These are phyloP conservation scores for Picochlorum costavermella DNA, from an alignment of 139 green algal species.

Conservation along the genomic window DNA sequence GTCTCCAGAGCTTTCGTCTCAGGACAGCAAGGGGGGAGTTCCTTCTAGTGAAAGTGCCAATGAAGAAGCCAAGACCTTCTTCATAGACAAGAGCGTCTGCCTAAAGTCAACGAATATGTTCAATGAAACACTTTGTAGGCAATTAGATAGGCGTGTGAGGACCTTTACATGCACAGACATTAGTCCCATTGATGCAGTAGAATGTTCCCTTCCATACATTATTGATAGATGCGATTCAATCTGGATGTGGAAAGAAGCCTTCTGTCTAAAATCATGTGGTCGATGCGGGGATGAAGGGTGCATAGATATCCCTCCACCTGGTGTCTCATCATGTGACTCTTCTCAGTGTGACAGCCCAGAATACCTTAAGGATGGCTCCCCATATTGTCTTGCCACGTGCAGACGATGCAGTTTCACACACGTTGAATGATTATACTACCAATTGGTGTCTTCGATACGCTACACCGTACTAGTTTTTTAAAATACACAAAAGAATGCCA, in stretches of 20 bases:
- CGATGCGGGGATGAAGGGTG: constrained; percentile 22
- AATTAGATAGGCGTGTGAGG: background rate
- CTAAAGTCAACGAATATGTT: no score
- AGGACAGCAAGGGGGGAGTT: no score
- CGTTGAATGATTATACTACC: background rate
- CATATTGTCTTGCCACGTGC: constrained; percentile 23
- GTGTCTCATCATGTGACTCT: background rate
- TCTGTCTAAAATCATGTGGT: constrained; percentile 19
- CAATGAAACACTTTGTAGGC: no score
- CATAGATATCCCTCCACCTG: background rate
- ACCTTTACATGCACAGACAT: constrained; percentile 22
- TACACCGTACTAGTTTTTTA: no score
- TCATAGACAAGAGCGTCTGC: no score
- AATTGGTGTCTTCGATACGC: no score
- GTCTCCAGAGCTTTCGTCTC: no score
- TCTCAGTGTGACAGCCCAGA: background rate
- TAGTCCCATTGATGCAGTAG: constrained; percentile 6
- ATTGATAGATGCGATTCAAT: constrained; percentile 22
- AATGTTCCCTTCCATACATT: constrained; percentile 16
- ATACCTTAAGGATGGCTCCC: background rate
- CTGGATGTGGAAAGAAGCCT: constrained; percentile 19
- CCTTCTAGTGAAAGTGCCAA: no score
- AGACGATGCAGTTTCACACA: constrained; percentile 5
- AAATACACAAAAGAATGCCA: no score
- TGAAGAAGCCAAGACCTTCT: no score